Base-by-base conservation (phyloP, 2,329 filamentous ascomycete species). In the Talaromyces albobiverticillius region DNA sequence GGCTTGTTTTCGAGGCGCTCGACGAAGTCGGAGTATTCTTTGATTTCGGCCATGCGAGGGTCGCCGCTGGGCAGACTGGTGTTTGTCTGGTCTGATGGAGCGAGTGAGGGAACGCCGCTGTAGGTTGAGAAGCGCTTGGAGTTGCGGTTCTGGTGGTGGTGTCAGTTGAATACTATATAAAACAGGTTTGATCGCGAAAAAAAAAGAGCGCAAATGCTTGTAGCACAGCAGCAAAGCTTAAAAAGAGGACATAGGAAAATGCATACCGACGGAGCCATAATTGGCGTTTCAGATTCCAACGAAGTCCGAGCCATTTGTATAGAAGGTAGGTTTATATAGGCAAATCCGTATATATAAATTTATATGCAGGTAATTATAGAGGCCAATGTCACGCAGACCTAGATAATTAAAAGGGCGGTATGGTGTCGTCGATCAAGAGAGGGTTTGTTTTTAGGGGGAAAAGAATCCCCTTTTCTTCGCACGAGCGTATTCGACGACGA, bases 1-100 rank as follows among this genome's bases (percentile, higher is more conserved):
- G 88, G 88, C 74, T 90, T 90, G 79, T 95, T 94, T 73, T 95
- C 89, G 76, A 96, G 88, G 66, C 91, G 89, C 65, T 90, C 86
- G 60, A 96, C 83, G 56, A 88, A 87, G 57, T 86, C 83, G 64
- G 89, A 87, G 71, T 94, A 90, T 62, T 89, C 83, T 71, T 86
- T 82, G 68, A 94, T 84, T 65, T 86, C 83, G 59, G 79, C 78
- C 59, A 82, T 74, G 66, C 80, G 79, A 58, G 80, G 79, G 68
- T 80, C 78, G 43, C 68, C 67, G 53, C 66, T 73, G 53, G 67
- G 69, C 16, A 71, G 59, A 59, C 66, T 69, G 49, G 67, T 64
- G 53, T 67, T 71, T 46, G 76, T 78, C 41, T 71, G 70, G 40
- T 79, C 73, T 31, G 77, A 78, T 31, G 71, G 66, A 23, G 74